Evolutionary conservation across 305 asterid genomes (phyloP), one percentile per base, ranked within the genome.

Genomic region (Fraxinus greggii): DNA sequence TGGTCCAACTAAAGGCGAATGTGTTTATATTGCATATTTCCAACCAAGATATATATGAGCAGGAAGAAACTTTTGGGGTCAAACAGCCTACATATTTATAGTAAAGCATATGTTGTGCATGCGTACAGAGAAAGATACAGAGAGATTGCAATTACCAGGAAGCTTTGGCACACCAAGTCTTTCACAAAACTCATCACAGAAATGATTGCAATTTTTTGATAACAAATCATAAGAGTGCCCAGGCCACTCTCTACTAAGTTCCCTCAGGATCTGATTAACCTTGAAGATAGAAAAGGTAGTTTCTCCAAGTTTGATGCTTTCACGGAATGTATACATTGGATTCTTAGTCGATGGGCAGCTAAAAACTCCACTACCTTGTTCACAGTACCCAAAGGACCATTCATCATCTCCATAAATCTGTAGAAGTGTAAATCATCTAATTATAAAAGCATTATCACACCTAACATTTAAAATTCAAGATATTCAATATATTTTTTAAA

Each of bases 191-290:
- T 89, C 93, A 67, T 97, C 98, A 76, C 99, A 97, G 88, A 97
- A 97, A 90, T 94, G 99, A 86, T 97, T 97, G 87, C 99, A 97
- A 75, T 97, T 97, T 84, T 94, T 94, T 9, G 98, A 87, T 69
- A 97, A 85, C 89, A 95, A 84, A 86, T 97, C 98, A 79, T 97
- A 97, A 0, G 95, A 84, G 69, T 90, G 88, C n/a, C 99, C 99
- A 33, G 98, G 98, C 99, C 99, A 97, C 87, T 94, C 98, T 83
- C 96, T 88, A 85, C 97, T 89, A 56, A 97, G 98, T 88, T 93
- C 98, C 86, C 97, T 89, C 69, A 94, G 88, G 72, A 97, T 91
- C 93, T 93, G 95, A 84, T 93, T 97, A 77, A 95, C 98, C 88
- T 91, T 84, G 89, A 15, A 92, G 82, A 83, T 88, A 23, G 97